Evolutionary conservation across 1,284 basidiomycete genomes (phyloP), one percentile per base, ranked within the genome.

Genomic region (Rhodotorula sp.): DNA sequence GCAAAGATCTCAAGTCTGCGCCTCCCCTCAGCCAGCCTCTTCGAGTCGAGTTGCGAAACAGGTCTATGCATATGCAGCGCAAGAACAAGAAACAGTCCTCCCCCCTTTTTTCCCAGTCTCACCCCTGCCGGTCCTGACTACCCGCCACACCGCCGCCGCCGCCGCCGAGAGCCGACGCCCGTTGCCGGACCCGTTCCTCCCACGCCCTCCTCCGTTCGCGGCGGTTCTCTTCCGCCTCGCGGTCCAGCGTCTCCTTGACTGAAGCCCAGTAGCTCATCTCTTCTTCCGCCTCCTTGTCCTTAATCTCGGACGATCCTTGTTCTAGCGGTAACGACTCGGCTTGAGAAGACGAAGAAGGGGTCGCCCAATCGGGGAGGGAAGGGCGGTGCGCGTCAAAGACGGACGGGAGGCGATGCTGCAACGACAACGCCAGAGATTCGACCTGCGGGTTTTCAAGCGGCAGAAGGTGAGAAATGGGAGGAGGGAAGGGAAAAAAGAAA

Each of bases 201-300:
- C 70, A 74, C 47, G 56, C 62, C 15, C 19, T 26, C 23, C 38
- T n/a, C 63, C 70, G 38, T 48, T 68, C 62, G 5, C 10, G 5
- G 52, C 58, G 62, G 34, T 52, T 34, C 60, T 74, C 74, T 45
- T 66, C 71, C 10, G 74, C 74, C 60, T 76, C 74, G 12, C 64
- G 54, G 48, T 76, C 74, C 7, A 76, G 60, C 60, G 68, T 69
- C 62, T 70, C 66, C 61, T 74, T 74, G 19, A 76, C 54, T 19
- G 59, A 54, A 2, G 54, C 49, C 72, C 72, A 76, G 55, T 76
- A 76, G 16, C 62, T 66, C 60, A 70, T 28, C 43, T 69, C 74
- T n/a, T 74, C 70, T n/a, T 63, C 55, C 10, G 58, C 55, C 7
- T 19, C 55, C 21, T 21, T 19, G 28, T 48, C 59, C 12, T 28